Base-by-base conservation (phyloP, 805 yeast genomes). In the Peterozyma xylosa region DNA sequence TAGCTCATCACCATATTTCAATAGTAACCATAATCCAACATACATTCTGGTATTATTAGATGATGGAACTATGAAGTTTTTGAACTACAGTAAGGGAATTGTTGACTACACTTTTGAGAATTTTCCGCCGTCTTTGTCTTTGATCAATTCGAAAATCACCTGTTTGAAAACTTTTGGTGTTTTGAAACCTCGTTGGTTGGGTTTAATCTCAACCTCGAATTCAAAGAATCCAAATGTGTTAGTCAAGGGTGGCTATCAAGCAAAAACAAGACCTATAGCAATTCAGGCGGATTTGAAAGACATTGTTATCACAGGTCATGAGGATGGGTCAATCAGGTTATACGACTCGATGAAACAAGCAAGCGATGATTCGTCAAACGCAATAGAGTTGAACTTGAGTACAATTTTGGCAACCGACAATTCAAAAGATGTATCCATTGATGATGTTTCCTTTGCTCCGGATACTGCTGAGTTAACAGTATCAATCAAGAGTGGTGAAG, bases 301-400 rank as follows among this genome's bases (percentile, higher is more conserved):
- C 3, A 76, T 75, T 11, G 66, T 90, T 36, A 80, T 88, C 1
- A 81, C 96, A 0, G 98, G 97, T 0, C 96, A 93, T 56, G 76
- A 80, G 33, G 83, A 83, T 58, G 98, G 97, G 0, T 74, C 82
- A 33, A 77, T 93, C 0, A 72, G 96, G 43, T 68, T 91, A 9
- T 82, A 89, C 80, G 96, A 91, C 62, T 82, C 88, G 0, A 79
- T 95, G 0, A 78, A 80, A 45, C 84, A 85, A 16, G 96, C 86
- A 48, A 54, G 80, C 6, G 79, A 73, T 45, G 80, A 79, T 35
- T 64, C 74, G 9, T 66, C 75, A 6, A 21, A 21, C 27, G 80
- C 79, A 3, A 64, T 84, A 50, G 86, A 81, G 49, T 71, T 82
- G 33, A 74, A 77, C 52, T 66, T 82, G 10, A 62, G 78, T 1